phyloP scores from a whole-genome alignment of 148 eudicot species.

The Chenopodium suecicum region DNA sequence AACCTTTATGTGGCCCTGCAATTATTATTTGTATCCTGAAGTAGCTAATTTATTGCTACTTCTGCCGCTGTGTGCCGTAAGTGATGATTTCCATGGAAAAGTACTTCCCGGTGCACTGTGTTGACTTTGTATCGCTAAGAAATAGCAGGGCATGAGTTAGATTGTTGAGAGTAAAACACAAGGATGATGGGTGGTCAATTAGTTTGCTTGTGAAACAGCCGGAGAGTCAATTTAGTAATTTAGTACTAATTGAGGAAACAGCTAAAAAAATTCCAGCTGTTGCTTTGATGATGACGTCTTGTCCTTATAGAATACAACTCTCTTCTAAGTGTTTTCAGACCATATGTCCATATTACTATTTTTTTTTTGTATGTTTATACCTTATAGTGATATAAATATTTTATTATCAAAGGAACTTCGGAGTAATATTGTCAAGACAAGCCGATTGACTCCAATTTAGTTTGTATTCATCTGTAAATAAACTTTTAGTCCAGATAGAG shows the following conservation, averaged over 20 bases:
- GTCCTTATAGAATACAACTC: constrained; percentile 2
- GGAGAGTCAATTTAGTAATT: constrained; percentile 5
- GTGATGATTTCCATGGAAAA: not conserved
- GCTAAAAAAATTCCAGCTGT: constrained; percentile 28
- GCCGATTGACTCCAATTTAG: constrained; percentile 1
- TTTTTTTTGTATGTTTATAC: not conserved
- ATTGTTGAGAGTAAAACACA: not conserved
- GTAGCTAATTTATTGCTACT: not conserved
- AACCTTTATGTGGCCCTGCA: not conserved
- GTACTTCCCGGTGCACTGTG: not conserved
- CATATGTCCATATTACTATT: not conserved
- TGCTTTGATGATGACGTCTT: constrained; percentile 26
- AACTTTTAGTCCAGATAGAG: not conserved
- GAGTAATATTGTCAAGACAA: not conserved
- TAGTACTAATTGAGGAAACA: constrained; percentile 14
- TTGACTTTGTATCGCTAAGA: not conserved
- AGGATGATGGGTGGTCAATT: constrained; percentile 20
- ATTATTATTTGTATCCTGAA: not conserved
- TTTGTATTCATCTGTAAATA: not conserved
- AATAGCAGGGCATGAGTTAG: not conserved
- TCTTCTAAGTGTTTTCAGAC: constrained; percentile 5
- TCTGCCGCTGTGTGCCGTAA: not conserved
- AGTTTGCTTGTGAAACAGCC: constrained; percentile 9
- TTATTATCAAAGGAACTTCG: not conserved
- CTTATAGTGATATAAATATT: not conserved